Base-by-base conservation (phyloP, 805 yeast species). In the Scheffersomyces amazonensis region DNA sequence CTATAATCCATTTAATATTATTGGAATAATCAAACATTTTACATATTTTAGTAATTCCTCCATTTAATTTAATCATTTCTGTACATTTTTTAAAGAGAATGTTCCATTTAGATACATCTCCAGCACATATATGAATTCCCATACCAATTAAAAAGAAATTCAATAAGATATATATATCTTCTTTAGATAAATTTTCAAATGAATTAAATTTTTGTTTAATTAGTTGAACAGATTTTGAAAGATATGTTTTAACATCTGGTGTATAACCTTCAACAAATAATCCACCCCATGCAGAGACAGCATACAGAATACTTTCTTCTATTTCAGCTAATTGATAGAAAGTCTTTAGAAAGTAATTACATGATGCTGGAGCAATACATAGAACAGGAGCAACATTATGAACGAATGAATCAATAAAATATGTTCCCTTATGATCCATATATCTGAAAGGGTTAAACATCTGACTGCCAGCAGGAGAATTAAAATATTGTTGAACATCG, bases 251-350 rank as follows among this genome's bases (percentile, higher is more conserved):
- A n/a, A 46, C 48, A 13, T 38, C 41, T 6, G 33, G 36, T 20
- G 42, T 42, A 19, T 39, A 34, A 5, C 48, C 53, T 32, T 39
- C 46, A 9, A 34, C 25, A 39, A 47, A 45, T 4, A 49, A 32
- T 4, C 54, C 62, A 3, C 64, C 64, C 64, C 64, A 59, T 2
- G 62, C 52, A 1, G 61, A 52, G 15, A 59, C 18, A 2, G 54
- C 53, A 34, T 53, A 44, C 31, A 48, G 43, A 19, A 57, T 41
- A 2, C 54, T 35, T 35, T 53, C 58, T 30, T 55, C 53, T 16
- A 40, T 29, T 2, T 40, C 22, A 2, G 60, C 55, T 9, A 55
- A 32, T 12, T 41, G 34, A 34, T 47, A 42, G 25, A 49, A 58
- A 2, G 59, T 47, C 24, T 48, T 48, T n/a, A 46, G 27, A 30